A percentile compares a stretch with the other conserved stretches of the same genome.
These are phyloP conservation scores for Penicillium occitanis DNA, from an alignment of 2,329 filamentous ascomycete species.

Conservation along the genomic window DNA sequence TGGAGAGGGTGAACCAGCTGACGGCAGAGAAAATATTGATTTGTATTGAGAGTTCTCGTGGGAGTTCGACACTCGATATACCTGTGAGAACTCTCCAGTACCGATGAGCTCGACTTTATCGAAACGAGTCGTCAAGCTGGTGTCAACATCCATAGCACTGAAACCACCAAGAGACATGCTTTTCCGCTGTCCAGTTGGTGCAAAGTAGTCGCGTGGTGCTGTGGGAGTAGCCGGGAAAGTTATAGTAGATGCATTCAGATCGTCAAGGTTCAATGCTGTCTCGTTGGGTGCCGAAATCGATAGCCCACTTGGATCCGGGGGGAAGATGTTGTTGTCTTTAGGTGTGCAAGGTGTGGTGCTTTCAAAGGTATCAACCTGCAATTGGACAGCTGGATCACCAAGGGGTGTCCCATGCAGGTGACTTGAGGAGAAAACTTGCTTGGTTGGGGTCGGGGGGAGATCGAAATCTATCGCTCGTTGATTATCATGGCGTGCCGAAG, in stretches of 20 bases:
- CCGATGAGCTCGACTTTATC: slow-evolving; percentile 77
- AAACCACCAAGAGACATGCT: slow-evolving; percentile 69
- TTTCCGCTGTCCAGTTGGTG: slow-evolving; percentile 60
- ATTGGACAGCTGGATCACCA: slow-evolving; percentile 54
- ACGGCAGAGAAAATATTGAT: slow-evolving; percentile 49
- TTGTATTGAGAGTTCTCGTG: slow-evolving; percentile 39
- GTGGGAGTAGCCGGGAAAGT: slow-evolving; percentile 81
- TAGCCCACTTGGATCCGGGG: slow-evolving; percentile 76
- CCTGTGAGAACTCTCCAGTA: slow-evolving; percentile 88
- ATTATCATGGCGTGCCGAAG: slow-evolving; percentile 56
- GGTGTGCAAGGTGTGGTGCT: slow-evolving; percentile 72
- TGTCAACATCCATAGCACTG: slow-evolving; percentile 72
- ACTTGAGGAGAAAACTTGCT: slow-evolving; percentile 43
- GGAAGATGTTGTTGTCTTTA: slow-evolving; percentile 64
- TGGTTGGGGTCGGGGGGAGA: slow-evolving; percentile 91
- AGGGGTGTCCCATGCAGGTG: slow-evolving; percentile 9
- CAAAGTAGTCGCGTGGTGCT: slow-evolving; percentile 58
- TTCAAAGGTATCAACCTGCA: slow-evolving; percentile 57
- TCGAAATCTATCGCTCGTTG: slow-evolving; percentile 65
- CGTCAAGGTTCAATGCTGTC: slow-evolving; percentile 39
- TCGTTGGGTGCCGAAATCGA: slow-evolving; percentile 70
- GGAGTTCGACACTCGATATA: slow-evolving; percentile 70
- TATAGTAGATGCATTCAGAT: slow-evolving; percentile 49
- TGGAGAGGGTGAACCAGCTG: slow-evolving; percentile 52
- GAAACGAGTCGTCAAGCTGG: slow-evolving; percentile 71